Conservation (phyloP, 192 early-diverging fungal genomes). For the Paraglomus occultum region DNA sequence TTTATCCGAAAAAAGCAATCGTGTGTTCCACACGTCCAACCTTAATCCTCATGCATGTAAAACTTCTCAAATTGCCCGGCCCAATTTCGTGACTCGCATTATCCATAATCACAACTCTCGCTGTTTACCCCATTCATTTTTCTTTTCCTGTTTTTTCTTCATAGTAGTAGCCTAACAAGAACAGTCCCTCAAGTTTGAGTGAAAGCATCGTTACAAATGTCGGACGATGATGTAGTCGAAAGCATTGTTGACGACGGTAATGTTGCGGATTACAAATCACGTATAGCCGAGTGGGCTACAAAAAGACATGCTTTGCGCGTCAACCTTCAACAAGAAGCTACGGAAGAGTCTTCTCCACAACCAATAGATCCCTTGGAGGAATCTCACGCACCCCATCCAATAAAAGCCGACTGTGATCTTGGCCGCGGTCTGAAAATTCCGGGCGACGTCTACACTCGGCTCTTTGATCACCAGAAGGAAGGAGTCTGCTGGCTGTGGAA, state of each 20-base stretch:
- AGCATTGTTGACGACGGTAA: constrained; percentile 39
- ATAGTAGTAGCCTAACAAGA: too few relatives aligned
- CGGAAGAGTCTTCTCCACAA: constrained; percentile 20
- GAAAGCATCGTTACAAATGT: too few relatives aligned
- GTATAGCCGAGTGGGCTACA: constrained; percentile 54
- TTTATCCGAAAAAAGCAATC: too few relatives aligned
- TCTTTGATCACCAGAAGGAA: constrained; percentile 92
- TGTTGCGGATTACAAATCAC: constrained; percentile 50
- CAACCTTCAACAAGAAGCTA: constrained; percentile 28
- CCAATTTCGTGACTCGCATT: too few relatives aligned
- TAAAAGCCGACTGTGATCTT: constrained; percentile 50
- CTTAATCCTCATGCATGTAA: too few relatives aligned
- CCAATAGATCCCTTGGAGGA: constrained; percentile 45
- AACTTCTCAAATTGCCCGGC: too few relatives aligned
- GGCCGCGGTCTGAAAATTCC: constrained; percentile 63
- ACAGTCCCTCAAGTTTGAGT: too few relatives aligned
- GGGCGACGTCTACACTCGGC: constrained; percentile 70
- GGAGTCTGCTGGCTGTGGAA: constrained; percentile 87
- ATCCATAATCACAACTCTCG: too few relatives aligned
- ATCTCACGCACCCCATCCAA: constrained; percentile 49
- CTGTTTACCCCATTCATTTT: too few relatives aligned
- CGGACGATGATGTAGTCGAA: not conserved
- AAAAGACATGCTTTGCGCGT: constrained; percentile 43
- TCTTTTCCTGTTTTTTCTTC: too few relatives aligned
- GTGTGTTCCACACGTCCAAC: too few relatives aligned